Evolutionary conservation across 108 stramenopile genomes (phyloP).

Genomic region (Asterionellopsis glacialis): DNA sequence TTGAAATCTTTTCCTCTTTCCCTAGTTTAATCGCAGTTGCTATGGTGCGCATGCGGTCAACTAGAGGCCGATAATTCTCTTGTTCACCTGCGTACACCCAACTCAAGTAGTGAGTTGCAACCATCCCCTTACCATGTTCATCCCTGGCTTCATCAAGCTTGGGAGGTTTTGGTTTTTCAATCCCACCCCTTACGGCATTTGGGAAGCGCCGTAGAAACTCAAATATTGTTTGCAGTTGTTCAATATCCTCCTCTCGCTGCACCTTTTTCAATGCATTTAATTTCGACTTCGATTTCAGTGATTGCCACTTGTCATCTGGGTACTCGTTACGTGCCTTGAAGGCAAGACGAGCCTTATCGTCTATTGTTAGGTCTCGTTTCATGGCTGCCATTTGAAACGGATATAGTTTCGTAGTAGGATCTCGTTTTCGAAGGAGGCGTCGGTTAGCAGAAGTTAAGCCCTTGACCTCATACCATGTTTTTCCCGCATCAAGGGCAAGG

Average conservation of each 20-base stretch:
- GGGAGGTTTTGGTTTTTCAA: no score
- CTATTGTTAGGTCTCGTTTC: not conserved
- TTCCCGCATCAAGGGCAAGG: not conserved
- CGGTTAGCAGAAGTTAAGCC: slow-evolving; percentile 4
- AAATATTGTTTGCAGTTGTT: no score
- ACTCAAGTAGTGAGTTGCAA: slow-evolving; percentile 7
- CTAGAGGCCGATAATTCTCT: not conserved
- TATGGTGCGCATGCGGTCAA: not conserved
- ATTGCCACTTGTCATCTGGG: no score
- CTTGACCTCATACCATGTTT: slow-evolving; percentile 10
- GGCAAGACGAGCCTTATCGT: no score
- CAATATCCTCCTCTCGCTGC: no score
- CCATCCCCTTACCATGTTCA: slow-evolving; percentile 5
- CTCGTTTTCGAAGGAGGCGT: slow-evolving; percentile 14
- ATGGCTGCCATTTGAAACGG: slow-evolving; percentile 45
- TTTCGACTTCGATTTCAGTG: no score
- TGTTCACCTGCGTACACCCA: slow-evolving; percentile 2
- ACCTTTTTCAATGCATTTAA: no score
- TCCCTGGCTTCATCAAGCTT: slow-evolving; percentile 3
- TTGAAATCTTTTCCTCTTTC: not conserved
- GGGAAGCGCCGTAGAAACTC: no score
- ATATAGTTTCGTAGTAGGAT: slow-evolving; percentile 35
- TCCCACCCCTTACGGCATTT: no score
- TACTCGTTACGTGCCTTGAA: no score
- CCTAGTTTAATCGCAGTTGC: slow-evolving; percentile 4